Evolutionary conservation across 495 filamentous ascomycete genomes (phyloP).

Genomic region (Tuber borchii): DNA sequence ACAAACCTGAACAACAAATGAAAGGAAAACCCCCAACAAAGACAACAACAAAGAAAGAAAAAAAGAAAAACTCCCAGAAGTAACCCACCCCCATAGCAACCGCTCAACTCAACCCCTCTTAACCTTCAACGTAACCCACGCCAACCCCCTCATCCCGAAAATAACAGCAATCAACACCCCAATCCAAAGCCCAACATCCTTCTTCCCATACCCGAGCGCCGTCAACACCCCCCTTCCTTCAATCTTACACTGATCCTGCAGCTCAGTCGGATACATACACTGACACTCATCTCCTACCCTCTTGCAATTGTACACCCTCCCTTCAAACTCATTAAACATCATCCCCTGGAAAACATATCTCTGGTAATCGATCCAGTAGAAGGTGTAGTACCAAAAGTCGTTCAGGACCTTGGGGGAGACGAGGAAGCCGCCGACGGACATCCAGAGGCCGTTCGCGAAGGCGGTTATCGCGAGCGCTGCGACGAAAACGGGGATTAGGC

Average conservation of each 20-base stretch:
- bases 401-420: slow-evolving; percentile 65
- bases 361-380: slow-evolving; percentile 66
- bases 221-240: slow-evolving; percentile 60
- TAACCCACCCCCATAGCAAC: not conserved
- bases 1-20: not conserved
- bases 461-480: slow-evolving; percentile 66
- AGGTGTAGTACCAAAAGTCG: slow-evolving; percentile 76
- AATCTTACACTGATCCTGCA: slow-evolving; percentile 60
- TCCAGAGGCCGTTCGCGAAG: slow-evolving; percentile 81
- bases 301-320: slow-evolving; percentile 56
- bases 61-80: not conserved
- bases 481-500: slow-evolving; percentile 70
- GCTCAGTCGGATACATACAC: slow-evolving; percentile 63
- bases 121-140: slow-evolving; percentile 42
- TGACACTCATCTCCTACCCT: slow-evolving; percentile 47
- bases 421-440: slow-evolving; percentile 74
- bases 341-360: slow-evolving; percentile 81
- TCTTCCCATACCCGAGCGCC: slow-evolving; percentile 59
- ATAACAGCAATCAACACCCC: slow-evolving; percentile 71
- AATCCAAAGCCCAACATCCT: slow-evolving; percentile 60
- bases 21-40: not conserved
- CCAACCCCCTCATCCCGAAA: slow-evolving; percentile 60
- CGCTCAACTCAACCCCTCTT: slow-evolving; percentile 9
- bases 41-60: not conserved
- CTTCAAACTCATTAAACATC: slow-evolving; percentile 77